Evolutionary conservation across 768 basidiomycete genomes (phyloP), one percentile per base, ranked within the genome.

Genomic region (Termitomyces sp.): DNA sequence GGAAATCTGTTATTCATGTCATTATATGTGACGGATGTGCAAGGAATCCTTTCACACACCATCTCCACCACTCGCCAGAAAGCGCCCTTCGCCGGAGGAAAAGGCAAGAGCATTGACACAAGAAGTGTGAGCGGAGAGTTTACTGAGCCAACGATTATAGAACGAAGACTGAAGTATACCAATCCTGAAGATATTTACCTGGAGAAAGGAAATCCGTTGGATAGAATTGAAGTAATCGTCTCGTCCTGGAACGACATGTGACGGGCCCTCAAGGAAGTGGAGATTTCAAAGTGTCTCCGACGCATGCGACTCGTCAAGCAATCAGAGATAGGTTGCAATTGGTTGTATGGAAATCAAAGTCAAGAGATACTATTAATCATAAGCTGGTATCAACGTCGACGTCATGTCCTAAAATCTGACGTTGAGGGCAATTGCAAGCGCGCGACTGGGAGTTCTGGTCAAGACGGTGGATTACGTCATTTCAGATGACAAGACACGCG

Each of bases 11-110:
- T 12, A 19, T 21, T 26, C 35, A 49, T 21, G n/a, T 53, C 14
- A 42, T 3, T 19, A 1, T 30, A 30, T 3, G 31, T 33, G 11
- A 10, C 21, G 7, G 11, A 41, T 12, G 38, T 40, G 11, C 11
- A 19, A 31, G 15, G 41, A 42, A 19, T 31, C 14, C 0, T 37
- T 57, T 35, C 53, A 64, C 78, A 58, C 68, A 86, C 85, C 85
- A 67, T 88, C 86, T 35, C 87, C 86, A 30, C 84, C 87, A 62
- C 82, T 86, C 3, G 84, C 85, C 41, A 88, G 66, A 71, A 83
- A 86, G 54, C 80, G 74, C 1, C 83, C 85, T 33, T 80, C 78
- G 8, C 75, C 68, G n/a, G 78, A 77, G 2, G 86, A 86, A 57
- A 87, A 86, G 1, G 75, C 66, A 17, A 88, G 75, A 11, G 77